Conservation (phyloP, 371 early-diverging fungal species). For the Mucor circinelloides region DNA sequence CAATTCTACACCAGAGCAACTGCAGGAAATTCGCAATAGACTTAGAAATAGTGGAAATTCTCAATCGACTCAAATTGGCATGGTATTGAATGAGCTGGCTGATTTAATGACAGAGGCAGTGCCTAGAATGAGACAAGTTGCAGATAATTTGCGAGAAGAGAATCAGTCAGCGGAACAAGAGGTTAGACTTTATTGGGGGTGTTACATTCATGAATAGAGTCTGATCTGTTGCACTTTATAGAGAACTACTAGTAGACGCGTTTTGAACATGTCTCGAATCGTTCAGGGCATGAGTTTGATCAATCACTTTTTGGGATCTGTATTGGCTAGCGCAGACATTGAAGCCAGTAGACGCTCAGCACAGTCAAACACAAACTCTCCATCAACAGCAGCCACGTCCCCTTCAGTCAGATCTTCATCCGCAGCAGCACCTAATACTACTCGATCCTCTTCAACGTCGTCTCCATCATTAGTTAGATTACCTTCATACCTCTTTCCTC, state of each 20-base stretch:
- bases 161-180: conserved; percentile 24
- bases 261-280: conserved; percentile 41
- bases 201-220: neutral
- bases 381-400: neutral
- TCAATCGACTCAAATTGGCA: conserved; percentile 45
- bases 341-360: conserved; percentile 14
- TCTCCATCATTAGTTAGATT: neutral
- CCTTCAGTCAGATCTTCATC: neutral
- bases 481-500: conserved; percentile 4
- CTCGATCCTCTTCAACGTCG: neutral
- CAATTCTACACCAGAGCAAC: conserved; percentile 19
- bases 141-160: conserved; percentile 31
- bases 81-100: conserved; percentile 46
- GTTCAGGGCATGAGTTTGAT: conserved; percentile 54
- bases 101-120: conserved; percentile 37
- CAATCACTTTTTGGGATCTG: conserved; percentile 49
- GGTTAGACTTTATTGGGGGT: conserved; percentile 8
- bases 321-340: conserved; percentile 47
- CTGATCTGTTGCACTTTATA: neutral
- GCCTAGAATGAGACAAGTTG: conserved; percentile 41
- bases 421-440: neutral
- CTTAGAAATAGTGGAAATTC: conserved; percentile 34
- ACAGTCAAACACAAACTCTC: conserved; percentile 4
- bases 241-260: conserved; percentile 11
- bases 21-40: conserved; percentile 42